Evolutionary conservation across 1,139 yeast species (phyloP), one percentile per base, ranked within the genome.

Genomic region (Geotrichum fermentans): DNA sequence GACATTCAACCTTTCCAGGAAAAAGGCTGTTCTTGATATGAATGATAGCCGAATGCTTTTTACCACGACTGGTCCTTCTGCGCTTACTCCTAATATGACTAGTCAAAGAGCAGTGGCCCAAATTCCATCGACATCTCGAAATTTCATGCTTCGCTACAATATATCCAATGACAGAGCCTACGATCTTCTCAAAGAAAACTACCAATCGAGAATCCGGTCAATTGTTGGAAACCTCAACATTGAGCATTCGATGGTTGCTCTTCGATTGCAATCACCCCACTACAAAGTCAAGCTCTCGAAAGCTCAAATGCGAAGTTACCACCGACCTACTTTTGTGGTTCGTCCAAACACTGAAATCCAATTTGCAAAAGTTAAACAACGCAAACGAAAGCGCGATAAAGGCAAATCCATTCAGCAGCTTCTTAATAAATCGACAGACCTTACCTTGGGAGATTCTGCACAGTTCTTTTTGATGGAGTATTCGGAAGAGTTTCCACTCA

Each of bases 241-340:
- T 54, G 98, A 94, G 60, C 98, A 94, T 66, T 80, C 97, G 0
- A 75, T 82, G 60, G 96, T 96, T 2, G 97, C 98, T 0, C 65
- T 82, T 35, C 73, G 95, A 47, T 72, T 94, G 44, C 98, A 94
- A 67, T 78, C 90, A 0, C 99, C 99, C 4, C 90, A 81, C 65
- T 94, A 89, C 68, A 87, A 84, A 62, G 97, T 90, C 26, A 79
- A 75, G 54, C 70, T 89, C 36, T 72, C 83, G 3, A 81, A 81
- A 57, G 75, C 77, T 5, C 88, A 86, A 58, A 74, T 85, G 43
- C 76, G 98, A 51, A 75, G 81, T 29, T 86, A 84, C 71, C 97
- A 92, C 61, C 75, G 96, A 54, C 85, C 92, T 0, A 73, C 74
- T 47, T 88, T 92, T 63, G 73, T 73, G 44, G 80, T 87, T 24